Percentiles rank a stretch among this genome's conserved stretches.
phyloP scores from a whole-genome alignment of 2,329 filamentous ascomycete genomes.

The Calonectria pteridis region DNA sequence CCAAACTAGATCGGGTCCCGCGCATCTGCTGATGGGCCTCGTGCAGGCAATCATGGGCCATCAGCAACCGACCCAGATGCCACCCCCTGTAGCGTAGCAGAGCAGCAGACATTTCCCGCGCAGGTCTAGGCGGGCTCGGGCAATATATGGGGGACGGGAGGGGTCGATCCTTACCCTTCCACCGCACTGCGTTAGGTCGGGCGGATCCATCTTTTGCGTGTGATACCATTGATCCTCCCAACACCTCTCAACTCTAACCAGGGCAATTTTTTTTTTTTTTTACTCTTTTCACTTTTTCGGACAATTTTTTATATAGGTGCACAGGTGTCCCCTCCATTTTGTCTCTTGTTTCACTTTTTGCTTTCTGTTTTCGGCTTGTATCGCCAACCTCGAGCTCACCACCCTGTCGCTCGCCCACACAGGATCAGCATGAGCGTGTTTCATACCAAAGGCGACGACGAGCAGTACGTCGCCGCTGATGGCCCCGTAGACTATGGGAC shows the following conservation, averaged over 20 bases:
- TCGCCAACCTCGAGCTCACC: neutral
- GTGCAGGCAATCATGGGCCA: conserved; percentile 10
- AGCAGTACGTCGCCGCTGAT: conserved; percentile 34
- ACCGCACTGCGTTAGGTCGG: conserved; percentile 39
- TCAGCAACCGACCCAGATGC: neutral
- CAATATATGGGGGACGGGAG: conserved; percentile 26
- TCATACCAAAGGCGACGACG: conserved; percentile 34
- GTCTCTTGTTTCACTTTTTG: neutral
- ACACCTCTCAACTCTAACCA: conserved; percentile 34
- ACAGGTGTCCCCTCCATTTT: neutral
- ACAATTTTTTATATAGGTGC: neutral
- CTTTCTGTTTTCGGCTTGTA: neutral
- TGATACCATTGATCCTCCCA: conserved; percentile 41
- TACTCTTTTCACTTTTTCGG: conserved; percentile 1
- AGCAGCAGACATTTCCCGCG: neutral
- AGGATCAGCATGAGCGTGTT: conserved; percentile 25
- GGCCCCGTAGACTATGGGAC: conserved; percentile 38
- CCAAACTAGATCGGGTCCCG: conserved; percentile 14
- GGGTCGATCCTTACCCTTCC: conserved; percentile 38
- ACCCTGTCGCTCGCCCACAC: conserved; percentile 1
- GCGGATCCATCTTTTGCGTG: conserved; percentile 35
- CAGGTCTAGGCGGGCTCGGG: conserved; percentile 18
- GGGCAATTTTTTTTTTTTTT: conserved; percentile 29
- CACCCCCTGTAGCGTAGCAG: neutral
- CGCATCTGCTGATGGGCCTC: conserved; percentile 2